These are phyloP conservation scores for Bremia lactucae DNA, from an alignment of 352 stramenopile genomes.

Conservation along the genomic window DNA sequence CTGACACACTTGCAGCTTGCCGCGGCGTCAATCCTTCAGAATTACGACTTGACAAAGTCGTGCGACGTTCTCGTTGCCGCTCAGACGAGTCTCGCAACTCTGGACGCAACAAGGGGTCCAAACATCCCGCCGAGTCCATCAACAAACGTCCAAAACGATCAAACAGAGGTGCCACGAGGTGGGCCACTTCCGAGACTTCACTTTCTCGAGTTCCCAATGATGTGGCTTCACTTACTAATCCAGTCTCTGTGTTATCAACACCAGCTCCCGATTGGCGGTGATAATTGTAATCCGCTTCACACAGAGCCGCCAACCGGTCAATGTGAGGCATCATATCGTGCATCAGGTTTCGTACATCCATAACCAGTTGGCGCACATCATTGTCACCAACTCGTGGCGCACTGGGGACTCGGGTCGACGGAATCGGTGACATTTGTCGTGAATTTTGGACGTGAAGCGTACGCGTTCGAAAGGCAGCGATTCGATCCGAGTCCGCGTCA, in stretches of 20 bases:
- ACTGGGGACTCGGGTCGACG: constrained; percentile 42
- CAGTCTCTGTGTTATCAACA: too few species aligned
- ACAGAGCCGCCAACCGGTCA: constrained; percentile 48
- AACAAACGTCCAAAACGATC: constrained; percentile 71
- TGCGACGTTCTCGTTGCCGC: constrained; percentile 22
- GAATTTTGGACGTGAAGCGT: constrained; percentile 56
- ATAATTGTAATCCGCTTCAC: constrained; percentile 36
- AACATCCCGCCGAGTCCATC: constrained; percentile 45
- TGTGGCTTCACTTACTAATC: background rate
- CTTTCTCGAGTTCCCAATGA: constrained; percentile 7
- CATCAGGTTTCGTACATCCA: constrained; percentile 55
- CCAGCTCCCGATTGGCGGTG: too few species aligned
- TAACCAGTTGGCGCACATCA: constrained; percentile 38
- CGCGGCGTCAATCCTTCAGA: constrained; percentile 3
- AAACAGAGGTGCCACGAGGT: constrained; percentile 63
- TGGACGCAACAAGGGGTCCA: constrained; percentile 51
- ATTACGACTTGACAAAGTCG: constrained; percentile 6
- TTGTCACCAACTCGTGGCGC: constrained; percentile 31
- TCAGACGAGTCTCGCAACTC: constrained; percentile 36
- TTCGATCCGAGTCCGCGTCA: constrained; percentile 86
- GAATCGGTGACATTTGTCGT: constrained; percentile 45
- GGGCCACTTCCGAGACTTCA: constrained; percentile 52
- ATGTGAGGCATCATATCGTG: constrained; percentile 61
- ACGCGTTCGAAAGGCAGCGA: constrained; percentile 92
- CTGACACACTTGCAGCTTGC: constrained; percentile 6